Base-by-base conservation (phyloP, 2,329 filamentous ascomycete species). In the Graphilbum fragrans region DNA sequence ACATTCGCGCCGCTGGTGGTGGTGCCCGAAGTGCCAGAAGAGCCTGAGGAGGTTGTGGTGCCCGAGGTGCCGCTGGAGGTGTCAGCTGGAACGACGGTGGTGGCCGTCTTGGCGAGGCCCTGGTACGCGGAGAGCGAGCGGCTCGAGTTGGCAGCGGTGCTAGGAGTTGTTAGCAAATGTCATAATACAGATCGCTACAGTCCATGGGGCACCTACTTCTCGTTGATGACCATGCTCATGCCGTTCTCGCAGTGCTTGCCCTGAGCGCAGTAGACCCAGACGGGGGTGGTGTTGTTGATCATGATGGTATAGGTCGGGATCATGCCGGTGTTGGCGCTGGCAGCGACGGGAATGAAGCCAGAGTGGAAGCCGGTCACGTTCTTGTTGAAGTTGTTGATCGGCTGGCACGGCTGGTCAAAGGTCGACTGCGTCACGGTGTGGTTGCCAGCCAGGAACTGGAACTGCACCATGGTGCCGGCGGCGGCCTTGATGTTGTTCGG, bases 191-290 rank as follows among this genome's bases (percentile, higher is more conserved):
- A 32, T 12, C 32, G 12, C 16, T n/a, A n/a, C n/a, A n/a, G n/a
- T n/a, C n/a, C 9, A 21, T 12, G 14, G 32, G 22, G 21, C 19
- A 61, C 77, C 61, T 61, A 82, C 78, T 80, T 69, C 62, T 75
- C 75, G 60, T 88, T 87, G 56, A 87, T 78, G 25, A 84, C 81
- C 65, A 84, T 80, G 43, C 72, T 70, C 80, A 87, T 87, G 47
- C 82, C 82, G 37, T 57, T 63, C 59, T 86, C 74, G 61, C 84
- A 92, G 64, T 92, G 85, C 54, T 69, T 74, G 36, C 58, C 77
- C 59, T 86, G 80, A 23, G 76, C 77, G 63, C 84, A 90, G 69
- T 82, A 90, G 49, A 84, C 64, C 83, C 85, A 92, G 49, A 88
- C 67, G 23, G 85, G 84, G 42, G 70, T 80, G 35, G 70, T 74